These are phyloP conservation scores for Yarrowia keelungensis DNA, from an alignment of 805 yeast species.

Conservation along the genomic window DNA sequence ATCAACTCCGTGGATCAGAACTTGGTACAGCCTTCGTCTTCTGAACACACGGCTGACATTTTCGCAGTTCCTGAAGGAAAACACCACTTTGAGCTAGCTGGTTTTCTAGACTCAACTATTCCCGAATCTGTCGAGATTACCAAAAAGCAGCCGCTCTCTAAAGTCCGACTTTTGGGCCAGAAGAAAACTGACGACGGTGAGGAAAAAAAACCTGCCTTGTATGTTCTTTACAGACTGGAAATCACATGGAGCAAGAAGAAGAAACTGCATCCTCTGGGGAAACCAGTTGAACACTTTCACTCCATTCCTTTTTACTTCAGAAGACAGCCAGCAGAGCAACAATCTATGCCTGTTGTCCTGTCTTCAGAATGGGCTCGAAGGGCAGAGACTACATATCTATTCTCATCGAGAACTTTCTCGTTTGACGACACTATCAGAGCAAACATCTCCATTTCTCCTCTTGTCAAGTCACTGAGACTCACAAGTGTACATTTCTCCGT, in stretches of 20 bases:
- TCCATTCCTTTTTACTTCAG: constrained; percentile 10
- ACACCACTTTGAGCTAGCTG: constrained; percentile 9
- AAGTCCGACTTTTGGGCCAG: constrained; percentile 2
- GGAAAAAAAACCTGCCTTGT: not conserved
- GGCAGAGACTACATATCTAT: constrained; percentile 8
- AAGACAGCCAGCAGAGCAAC: not conserved
- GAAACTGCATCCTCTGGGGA: not conserved
- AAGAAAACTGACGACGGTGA: not conserved
- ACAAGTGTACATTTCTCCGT: constrained; percentile 20
- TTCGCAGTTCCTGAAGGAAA: not conserved
- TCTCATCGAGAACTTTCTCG: not conserved
- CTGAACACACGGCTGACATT: constrained; percentile 7
- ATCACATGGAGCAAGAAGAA: constrained; percentile 22
- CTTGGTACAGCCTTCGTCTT: constrained; percentile 1
- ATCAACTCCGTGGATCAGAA: not conserved
- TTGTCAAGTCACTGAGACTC: not conserved
- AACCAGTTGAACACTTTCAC: not conserved
- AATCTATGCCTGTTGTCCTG: not conserved
- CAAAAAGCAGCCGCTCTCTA: not conserved
- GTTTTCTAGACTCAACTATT: constrained; percentile 2
- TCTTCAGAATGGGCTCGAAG: constrained; percentile 5
- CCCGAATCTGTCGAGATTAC: not conserved
- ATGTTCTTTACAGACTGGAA: not conserved
- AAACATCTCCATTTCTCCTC: not conserved
- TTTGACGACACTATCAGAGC: constrained; percentile 3